phyloP scores from a whole-genome alignment of 768 basidiomycete genomes.

The Auriscalpium orientale region DNA sequence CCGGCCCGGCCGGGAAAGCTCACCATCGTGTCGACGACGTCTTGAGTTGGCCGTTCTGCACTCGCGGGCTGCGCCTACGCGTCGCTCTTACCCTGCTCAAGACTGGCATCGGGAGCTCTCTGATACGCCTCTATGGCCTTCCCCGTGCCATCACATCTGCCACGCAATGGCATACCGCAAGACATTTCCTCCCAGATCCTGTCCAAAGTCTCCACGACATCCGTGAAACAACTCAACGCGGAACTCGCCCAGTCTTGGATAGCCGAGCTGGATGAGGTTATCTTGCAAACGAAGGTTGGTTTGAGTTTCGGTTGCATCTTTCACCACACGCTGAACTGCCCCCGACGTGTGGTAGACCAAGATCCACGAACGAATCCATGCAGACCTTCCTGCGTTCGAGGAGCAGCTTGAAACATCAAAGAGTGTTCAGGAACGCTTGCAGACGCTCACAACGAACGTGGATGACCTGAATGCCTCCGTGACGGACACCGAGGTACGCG shows the following conservation, averaged over 20 bases:
- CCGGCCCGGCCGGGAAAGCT: too few species aligned
- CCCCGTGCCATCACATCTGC: conserved; percentile 63
- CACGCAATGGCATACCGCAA: conserved; percentile 48
- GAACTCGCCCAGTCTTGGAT: conserved; percentile 63
- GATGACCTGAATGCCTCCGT: conserved; percentile 42
- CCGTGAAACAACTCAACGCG: conserved; percentile 50
- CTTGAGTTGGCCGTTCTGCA: too few species aligned
- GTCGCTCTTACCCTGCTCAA: too few species aligned
- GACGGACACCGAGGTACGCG: conserved; percentile 51
- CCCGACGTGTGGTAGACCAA: conserved; percentile 35
- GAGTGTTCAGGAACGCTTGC: conserved; percentile 55
- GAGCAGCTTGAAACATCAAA: conserved; percentile 53
- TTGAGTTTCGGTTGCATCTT: neutral
- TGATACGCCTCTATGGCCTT: conserved; percentile 50
- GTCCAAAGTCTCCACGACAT: conserved; percentile 58
- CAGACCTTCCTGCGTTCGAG: conserved; percentile 56
- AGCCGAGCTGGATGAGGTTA: conserved; percentile 62
- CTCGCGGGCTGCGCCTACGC: too few species aligned
- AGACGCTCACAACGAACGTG: conserved; percentile 44
- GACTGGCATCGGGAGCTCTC: neutral
- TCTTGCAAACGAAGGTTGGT: conserved; percentile 62
- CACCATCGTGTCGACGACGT: too few species aligned
- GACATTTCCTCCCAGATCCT: conserved; percentile 71
- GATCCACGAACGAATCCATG: conserved; percentile 68
- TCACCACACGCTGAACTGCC: neutral